Evolutionary conservation across 441 rosid species (phyloP).

Genomic region (Erodium texanum): DNA sequence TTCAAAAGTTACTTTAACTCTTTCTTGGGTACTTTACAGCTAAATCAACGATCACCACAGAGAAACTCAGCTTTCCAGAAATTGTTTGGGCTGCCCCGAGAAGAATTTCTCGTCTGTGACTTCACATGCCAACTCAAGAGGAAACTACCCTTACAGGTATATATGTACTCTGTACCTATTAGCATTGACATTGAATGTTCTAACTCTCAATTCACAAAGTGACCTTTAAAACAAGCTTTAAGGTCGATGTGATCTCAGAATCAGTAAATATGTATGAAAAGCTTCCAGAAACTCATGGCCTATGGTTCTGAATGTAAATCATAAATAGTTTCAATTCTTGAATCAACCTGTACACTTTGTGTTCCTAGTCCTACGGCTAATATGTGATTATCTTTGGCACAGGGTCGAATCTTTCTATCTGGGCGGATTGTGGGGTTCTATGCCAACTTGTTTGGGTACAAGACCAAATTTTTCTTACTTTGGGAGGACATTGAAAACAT

Average conservation of each 20-base stretch:
- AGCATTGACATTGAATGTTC: not conserved
- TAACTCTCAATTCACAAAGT: not conserved
- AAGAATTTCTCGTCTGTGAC: constrained; percentile 75
- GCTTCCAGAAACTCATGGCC: no score
- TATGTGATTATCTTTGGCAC: constrained; percentile 19
- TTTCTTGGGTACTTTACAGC: constrained; percentile 32
- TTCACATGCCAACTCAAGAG: constrained; percentile 68
- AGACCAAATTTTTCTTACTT: constrained; percentile 68
- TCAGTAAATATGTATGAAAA: not conserved
- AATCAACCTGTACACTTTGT: not conserved
- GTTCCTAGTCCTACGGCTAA: not conserved
- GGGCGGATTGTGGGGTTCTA: constrained; percentile 80
- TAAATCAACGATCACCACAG: constrained; percentile 69
- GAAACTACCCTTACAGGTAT: constrained; percentile 78
- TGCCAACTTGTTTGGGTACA: constrained; percentile 77
- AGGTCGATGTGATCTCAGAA: not conserved
- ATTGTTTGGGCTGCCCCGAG: constrained; percentile 77
- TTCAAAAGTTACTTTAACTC: constrained; percentile 11
- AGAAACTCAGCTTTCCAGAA: constrained; percentile 68
- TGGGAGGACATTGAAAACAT: constrained; percentile 86
- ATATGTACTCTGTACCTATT: constrained; percentile 10
- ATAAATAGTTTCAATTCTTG: not conserved
- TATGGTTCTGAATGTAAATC: not conserved
- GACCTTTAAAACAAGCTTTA: not conserved
- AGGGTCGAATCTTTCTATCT: constrained; percentile 83